Evolutionary conservation across 2,329 filamentous ascomycete species (phyloP), one percentile per base, ranked within the genome.

Genomic region (Paradendryphiella salina): DNA sequence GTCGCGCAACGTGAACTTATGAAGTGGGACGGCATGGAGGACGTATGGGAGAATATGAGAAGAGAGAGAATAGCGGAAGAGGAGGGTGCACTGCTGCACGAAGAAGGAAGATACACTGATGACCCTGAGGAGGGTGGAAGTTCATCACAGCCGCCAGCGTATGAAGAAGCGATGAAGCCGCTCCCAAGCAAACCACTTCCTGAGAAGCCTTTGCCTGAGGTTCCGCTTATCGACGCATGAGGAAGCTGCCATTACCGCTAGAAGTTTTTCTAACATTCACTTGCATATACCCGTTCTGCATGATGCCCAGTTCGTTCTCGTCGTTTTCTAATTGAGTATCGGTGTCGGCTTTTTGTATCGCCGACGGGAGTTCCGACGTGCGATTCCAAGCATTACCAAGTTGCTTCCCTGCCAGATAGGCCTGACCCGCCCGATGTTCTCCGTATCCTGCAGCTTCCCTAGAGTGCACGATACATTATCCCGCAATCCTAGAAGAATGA

Each of bases 181-280:
- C 28, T 65, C 17, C 64, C 65, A n/a, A 65, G 56, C 31, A 69
- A 70, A 56, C 68, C 68, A 9, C 46, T 72, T 11, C 69, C 69
- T 0, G 69, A 72, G 50, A 72, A 72, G 44, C 69, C 69, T 1
- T 42, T 72, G 26, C 69, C 69, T 23, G 61, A 57, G 21, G 62
- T 71, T 40, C 69, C 69, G n/a, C 61, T 72, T 14, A 66, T 72
- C 29, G 67, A 70, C 44, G 51, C 65, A 7, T 70, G 45, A 62
- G 21, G 4, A 5, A 10, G 26, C 21, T 15, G 26, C 26, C 17
- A 8, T 50, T 20, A 9, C 13, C 15, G 13, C 13, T 4, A 14
- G 9, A 20, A 33, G 32, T 34, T 23, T 8, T 20, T 14, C 28
- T 5, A 5, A 10, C n/a, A 37, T 31, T 28, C 35, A 23, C 32